These are phyloP conservation scores for Vitis hybrid DNA, from an alignment of 177 flowering plant species.

Conservation along the genomic window DNA sequence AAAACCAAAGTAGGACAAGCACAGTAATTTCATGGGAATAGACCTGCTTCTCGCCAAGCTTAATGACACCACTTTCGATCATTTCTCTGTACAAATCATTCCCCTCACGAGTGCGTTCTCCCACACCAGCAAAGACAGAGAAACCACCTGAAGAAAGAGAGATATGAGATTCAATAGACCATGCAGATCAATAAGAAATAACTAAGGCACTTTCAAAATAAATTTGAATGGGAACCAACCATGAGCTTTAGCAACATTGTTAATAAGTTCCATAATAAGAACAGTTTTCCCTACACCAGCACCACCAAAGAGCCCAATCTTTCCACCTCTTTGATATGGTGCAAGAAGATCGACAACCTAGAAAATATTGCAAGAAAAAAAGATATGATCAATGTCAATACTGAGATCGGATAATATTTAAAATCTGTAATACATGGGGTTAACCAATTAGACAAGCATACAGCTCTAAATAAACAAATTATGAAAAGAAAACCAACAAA, in stretches of 20 bases:
- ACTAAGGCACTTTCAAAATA: neutral
- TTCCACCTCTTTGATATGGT: constrained; percentile 93
- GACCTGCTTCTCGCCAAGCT: constrained; percentile 95
- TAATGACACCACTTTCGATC: constrained; percentile 98
- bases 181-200: neutral
- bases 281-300: constrained; percentile 98
- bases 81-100: constrained; percentile 94
- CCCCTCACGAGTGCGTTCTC: constrained; percentile 96
- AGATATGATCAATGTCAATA: too few relatives aligned
- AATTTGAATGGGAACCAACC: constrained; percentile 39
- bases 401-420: too few relatives aligned
- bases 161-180: neutral
- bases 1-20: too few relatives aligned
- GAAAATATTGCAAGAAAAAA: neutral
- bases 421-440: neutral
- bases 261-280: constrained; percentile 92
- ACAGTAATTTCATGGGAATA: too few relatives aligned
- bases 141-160: constrained; percentile 72
- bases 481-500: constrained; percentile 11
- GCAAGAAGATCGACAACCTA: constrained; percentile 96
- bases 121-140: constrained; percentile 98
- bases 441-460: too few relatives aligned
- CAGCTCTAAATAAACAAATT: too few relatives aligned
- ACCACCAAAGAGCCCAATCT: constrained; percentile 98
- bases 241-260: constrained; percentile 95